These are phyloP conservation scores for Neofusicoccum cordaticola DNA, from an alignment of 2,329 filamentous ascomycete species.

Conservation along the genomic window DNA sequence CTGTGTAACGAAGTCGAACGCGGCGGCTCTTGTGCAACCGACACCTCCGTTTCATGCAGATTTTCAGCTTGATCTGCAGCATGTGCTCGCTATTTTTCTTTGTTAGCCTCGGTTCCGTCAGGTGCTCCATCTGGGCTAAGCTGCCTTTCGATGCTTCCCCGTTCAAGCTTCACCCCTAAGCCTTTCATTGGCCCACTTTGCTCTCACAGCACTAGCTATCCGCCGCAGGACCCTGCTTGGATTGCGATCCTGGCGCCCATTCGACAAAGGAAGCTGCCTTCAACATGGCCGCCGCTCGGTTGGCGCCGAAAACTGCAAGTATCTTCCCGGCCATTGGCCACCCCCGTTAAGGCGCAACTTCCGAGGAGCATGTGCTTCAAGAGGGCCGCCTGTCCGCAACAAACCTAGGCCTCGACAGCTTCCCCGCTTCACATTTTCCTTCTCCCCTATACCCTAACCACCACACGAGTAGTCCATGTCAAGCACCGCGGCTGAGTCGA, in stretches of 20 bases:
- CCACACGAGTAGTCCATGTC: neutral
- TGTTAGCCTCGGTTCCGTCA: constrained; percentile 1
- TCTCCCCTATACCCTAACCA: neutral
- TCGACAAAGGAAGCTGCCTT: constrained; percentile 3
- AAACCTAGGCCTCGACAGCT: neutral
- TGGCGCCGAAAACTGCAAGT: constrained; percentile 8
- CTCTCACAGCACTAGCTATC: neutral
- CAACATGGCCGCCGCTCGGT: neutral
- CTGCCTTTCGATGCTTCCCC: neutral
- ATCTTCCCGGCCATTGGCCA: neutral
- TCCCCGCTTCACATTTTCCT: constrained; percentile 1
- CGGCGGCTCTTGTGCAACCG: constrained; percentile 4
- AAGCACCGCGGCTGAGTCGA: neutral
- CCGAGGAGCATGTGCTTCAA: constrained; percentile 15
- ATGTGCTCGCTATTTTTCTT: constrained; percentile 1
- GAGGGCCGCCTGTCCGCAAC: neutral
- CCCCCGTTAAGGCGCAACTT: neutral
- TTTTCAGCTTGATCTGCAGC: constrained; percentile 4
- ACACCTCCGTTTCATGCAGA: constrained; percentile 2
- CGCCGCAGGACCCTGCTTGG: constrained; percentile 3
- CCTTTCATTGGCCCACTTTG: neutral
- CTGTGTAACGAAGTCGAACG: neutral
- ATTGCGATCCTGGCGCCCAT: neutral
- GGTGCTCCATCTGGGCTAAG: neutral
- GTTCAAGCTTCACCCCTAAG: neutral